phyloP scores from a whole-genome alignment of 2,329 filamentous ascomycete species.

The Fusarium domesticum region DNA sequence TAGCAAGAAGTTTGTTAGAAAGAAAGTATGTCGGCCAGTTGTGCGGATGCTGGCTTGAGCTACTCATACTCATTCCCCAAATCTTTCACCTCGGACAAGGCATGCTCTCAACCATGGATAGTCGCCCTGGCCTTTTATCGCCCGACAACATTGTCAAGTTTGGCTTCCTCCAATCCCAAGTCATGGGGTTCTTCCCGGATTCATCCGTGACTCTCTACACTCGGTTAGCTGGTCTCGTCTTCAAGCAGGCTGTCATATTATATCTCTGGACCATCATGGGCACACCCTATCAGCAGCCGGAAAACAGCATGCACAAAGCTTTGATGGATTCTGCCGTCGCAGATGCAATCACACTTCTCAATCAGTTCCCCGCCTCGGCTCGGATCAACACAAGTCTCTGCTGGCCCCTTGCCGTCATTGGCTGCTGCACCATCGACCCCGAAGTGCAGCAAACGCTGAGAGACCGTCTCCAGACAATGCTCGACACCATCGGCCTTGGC shows the following conservation, averaged over 20 bases:
- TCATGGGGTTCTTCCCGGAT: slow-evolving; percentile 40
- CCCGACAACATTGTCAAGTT: slow-evolving; percentile 44
- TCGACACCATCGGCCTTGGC: slow-evolving; percentile 40
- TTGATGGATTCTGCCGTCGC: slow-evolving; percentile 31
- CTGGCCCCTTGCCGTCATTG: slow-evolving; percentile 40
- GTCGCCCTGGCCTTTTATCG: slow-evolving; percentile 25
- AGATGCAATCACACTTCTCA: slow-evolving; percentile 31
- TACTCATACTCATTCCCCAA: slow-evolving; percentile 37
- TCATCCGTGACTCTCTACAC: slow-evolving; percentile 35
- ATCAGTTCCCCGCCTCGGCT: slow-evolving; percentile 32
- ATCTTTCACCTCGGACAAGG: slow-evolving; percentile 43
- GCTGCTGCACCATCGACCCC: slow-evolving; percentile 35
- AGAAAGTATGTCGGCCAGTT: slow-evolving; percentile 37
- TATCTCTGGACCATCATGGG: slow-evolving; percentile 41
- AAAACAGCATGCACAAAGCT: slow-evolving; percentile 21
- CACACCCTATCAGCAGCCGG: slow-evolving; percentile 23
- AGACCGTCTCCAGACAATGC: slow-evolving; percentile 34
- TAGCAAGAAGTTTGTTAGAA: slow-evolving; percentile 30
- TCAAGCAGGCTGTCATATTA: slow-evolving; percentile 43
- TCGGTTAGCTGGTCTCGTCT: slow-evolving; percentile 41
- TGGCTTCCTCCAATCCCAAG: slow-evolving; percentile 41
- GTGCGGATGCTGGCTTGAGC: slow-evolving; percentile 40
- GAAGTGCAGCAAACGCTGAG: slow-evolving; percentile 38
- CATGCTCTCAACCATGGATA: slow-evolving; percentile 35
- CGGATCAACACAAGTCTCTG: slow-evolving; percentile 41